phyloP scores from a whole-genome alignment of 176 grass and related monocot species.

The Leersia perrieri region DNA sequence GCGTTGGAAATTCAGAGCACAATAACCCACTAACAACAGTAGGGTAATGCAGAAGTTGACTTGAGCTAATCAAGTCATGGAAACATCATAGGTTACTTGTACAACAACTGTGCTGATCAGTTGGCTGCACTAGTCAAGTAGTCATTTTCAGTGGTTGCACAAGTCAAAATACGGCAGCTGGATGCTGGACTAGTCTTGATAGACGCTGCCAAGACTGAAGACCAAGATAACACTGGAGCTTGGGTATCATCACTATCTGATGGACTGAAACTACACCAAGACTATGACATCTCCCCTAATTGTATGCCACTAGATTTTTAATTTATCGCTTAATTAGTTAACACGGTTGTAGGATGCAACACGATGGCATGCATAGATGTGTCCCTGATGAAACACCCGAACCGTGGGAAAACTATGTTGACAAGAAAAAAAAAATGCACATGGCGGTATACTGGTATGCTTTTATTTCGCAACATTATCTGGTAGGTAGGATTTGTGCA shows the following conservation, averaged over 20 bases:
- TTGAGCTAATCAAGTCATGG: neutral
- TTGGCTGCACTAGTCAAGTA: neutral
- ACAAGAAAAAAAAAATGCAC: neutral
- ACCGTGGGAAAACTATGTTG: neutral
- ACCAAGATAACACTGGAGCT: neutral
- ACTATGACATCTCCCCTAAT: neutral
- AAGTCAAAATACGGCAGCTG: neutral
- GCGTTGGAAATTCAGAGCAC: neutral
- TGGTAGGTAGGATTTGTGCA: neutral
- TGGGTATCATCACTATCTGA: neutral
- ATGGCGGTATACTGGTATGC: neutral
- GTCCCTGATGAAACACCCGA: neutral
- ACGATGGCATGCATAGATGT: neutral
- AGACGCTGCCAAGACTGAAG: neutral
- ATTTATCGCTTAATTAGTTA: neutral
- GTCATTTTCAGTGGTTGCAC: neutral
- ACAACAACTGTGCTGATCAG: neutral
- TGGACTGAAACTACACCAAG: neutral
- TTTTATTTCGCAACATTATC: constrained; percentile 1
- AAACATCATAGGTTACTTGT: neutral
- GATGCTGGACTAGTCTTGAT: neutral
- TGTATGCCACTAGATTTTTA: neutral
- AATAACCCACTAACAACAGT: neutral
- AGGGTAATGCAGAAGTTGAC: neutral
- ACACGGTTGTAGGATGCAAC: neutral